phyloP scores from a whole-genome alignment of 2,329 filamentous ascomycete genomes.

The Diaporthe aspalathi region DNA sequence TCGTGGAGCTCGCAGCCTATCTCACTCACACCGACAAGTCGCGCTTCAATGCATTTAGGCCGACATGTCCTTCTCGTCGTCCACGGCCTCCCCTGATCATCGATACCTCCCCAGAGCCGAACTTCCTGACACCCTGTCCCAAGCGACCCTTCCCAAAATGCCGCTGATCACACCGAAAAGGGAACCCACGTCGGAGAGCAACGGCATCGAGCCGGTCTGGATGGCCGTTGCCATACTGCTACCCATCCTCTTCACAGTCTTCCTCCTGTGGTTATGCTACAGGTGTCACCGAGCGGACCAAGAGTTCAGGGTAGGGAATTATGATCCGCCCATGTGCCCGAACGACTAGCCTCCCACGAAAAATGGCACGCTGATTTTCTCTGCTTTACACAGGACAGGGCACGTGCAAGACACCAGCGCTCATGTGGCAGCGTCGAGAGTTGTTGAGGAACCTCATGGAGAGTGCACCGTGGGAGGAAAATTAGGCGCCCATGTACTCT shows the following conservation, averaged over 20 bases:
- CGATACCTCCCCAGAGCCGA: too few relatives aligned
- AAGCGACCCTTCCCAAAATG: neutral
- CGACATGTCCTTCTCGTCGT: neutral
- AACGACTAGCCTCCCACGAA: too few relatives aligned
- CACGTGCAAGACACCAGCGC: neutral
- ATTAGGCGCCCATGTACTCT: neutral
- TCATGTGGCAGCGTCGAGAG: neutral
- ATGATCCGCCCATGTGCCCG: too few relatives aligned
- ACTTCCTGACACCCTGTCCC: neutral
- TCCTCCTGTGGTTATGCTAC: conserved; percentile 28
- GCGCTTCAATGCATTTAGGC: too few relatives aligned
- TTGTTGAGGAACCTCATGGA: neutral
- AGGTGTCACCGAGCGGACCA: neutral
- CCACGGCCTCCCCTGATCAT: neutral
- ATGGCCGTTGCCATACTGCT: conserved; percentile 32
- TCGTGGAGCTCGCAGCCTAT: too few relatives aligned
- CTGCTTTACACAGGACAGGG: neutral
- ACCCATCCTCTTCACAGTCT: neutral
- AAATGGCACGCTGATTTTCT: too few relatives aligned
- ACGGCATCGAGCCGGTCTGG: conserved; percentile 31
- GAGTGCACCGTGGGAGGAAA: neutral
- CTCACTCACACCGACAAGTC: too few relatives aligned
- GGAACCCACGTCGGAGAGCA: conserved; percentile 2
- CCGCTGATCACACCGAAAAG: conserved; percentile 9
- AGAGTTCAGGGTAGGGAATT: neutral